phyloP scores from a whole-genome alignment of 108 stramenopile genomes.

The Cyclotella baltica region DNA sequence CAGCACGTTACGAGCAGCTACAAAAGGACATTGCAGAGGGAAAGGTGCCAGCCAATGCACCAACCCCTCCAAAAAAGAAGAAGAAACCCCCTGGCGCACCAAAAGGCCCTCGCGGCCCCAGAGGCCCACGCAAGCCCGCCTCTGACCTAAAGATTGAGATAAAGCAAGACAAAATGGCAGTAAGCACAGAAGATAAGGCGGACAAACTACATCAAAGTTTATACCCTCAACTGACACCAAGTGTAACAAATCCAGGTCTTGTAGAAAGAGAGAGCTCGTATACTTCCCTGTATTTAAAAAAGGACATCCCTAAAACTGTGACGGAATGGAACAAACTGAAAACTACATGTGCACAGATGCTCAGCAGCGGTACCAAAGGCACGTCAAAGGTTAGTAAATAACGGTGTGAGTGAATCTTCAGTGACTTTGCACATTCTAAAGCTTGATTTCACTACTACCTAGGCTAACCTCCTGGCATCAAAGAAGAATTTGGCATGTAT shows the following conservation, averaged over 20 bases:
- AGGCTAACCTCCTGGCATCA: constrained; percentile 62
- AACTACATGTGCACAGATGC: constrained; percentile 47
- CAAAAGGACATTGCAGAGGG: constrained; percentile 81
- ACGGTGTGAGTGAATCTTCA: neutral
- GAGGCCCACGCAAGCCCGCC: constrained; percentile 20
- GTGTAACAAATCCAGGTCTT: neutral
- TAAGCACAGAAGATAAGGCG: neutral
- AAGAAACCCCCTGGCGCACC: constrained; percentile 51
- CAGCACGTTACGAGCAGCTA: constrained; percentile 83
- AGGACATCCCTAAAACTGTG: constrained; percentile 21
- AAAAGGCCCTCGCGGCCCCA: constrained; percentile 16
- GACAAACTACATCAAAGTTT: too few relatives aligned
- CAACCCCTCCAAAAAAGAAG: constrained; percentile 70
- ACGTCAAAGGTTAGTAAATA: constrained; percentile 43
- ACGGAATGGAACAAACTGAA: constrained; percentile 52
- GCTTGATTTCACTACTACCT: neutral
- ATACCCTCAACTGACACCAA: too few relatives aligned
- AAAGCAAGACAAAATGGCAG: too few relatives aligned
- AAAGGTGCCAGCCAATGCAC: constrained; percentile 57
- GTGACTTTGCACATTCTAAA: neutral
- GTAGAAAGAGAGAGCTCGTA: constrained; percentile 9
- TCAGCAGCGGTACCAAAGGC: constrained; percentile 54
- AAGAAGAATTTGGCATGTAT: constrained; percentile 54
- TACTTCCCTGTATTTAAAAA: constrained; percentile 35
- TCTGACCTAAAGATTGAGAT: too few relatives aligned